Base-by-base conservation (phyloP, 352 stramenopile genomes). In the Globisporangium echinulatum region DNA sequence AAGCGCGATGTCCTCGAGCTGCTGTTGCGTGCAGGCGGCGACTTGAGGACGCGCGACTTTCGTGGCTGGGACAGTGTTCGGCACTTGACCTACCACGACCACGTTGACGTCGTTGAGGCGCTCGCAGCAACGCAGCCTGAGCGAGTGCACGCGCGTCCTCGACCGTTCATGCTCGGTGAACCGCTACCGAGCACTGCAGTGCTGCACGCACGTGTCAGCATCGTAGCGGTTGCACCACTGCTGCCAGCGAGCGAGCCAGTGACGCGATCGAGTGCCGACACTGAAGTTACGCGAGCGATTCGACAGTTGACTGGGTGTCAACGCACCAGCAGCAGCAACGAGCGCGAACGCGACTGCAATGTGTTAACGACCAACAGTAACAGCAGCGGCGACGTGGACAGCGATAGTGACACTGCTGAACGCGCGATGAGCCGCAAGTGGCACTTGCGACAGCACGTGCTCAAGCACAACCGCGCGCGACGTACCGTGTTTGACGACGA, bases 41-140 rank as follows among this genome's bases (percentile, higher is more conserved):
- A 61, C 44, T 52, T 85, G n/a, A 60, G 61, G 43, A 78, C 68
- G 10, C 54, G 66, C 47, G 78, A 90, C 49, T 86, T 77, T n/a
- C 66, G 51, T 19, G 77, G 76, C 3, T 65, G 48, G 15, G 69
- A 85, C 59, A 56, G 64, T 1, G 72, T 73, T 42, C 48, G 69
- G 13, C 75, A 86, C 51, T 61, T 90, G 10, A 72, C 74, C 44
- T 33, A 62, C 5, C 66, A 73, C 36, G 63, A 86, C 5, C 76
- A 87, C 38, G 68, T 67, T 11, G 75, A 83, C 17, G 51, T 85
- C 4, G 69, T 77, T 3, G 65, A 69, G 14, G 33, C 49, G 37
- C 59, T 83, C 25, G 75, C 64, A 25, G 25, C 25, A 25, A 25
- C 25, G 25, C 25, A 25, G 25, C 2, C 25, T 25, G 25, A 2